Base-by-base conservation (phyloP, 73 alveolate genomes). In the Breviolum minutum region DNA sequence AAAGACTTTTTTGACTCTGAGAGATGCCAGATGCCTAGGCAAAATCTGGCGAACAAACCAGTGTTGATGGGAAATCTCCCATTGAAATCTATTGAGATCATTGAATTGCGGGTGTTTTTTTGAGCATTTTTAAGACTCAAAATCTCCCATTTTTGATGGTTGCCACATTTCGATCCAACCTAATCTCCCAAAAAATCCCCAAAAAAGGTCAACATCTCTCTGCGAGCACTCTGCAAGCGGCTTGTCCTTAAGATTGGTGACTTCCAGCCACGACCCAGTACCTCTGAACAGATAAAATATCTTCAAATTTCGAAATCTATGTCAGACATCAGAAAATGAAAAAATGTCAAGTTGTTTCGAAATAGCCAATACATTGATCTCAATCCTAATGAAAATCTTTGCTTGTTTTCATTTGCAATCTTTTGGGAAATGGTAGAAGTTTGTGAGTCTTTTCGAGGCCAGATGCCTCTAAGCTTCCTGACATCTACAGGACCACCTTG, bases 151-250 rank as follows among this genome's bases (percentile, higher is more conserved):
- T 40, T 40, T 40, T 40, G 54, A 40, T 40, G 54, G 54, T 40
- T 40, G 5, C 3, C 54, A 0, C 54, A 40, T 40, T 40, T 40
- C 3, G 5, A 40, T 40, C 54, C 54, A 20, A 62, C 13, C 27
- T 14, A 68, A 14, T 68, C 77, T 22, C n/a, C 27, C 89, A 66
- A 83, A 24, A 40, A 40, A 40, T 2, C 54, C 3, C 3, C 54
- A 40, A 40, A 40, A 40, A 40, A 40, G 99, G 99, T 99, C 95
- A 99, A 99, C 85, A 95, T 99, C 79, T 94, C 99, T 22, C 95
- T 99, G 96, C 99, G 99, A 99, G 99, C 99, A 69, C 99, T 99
- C 91, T 99, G 99, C 99, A 93, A 93, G 98, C 29, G 20, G 27
- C 54, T n/a, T 62, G 54, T 82, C 95, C 82, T 61, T 27, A 63